Percentiles rank a stretch among this genome's conserved stretches.
Conservation (phyloP, 2,329 filamentous ascomycete species). For the Fusarium praegraminearum region DNA sequence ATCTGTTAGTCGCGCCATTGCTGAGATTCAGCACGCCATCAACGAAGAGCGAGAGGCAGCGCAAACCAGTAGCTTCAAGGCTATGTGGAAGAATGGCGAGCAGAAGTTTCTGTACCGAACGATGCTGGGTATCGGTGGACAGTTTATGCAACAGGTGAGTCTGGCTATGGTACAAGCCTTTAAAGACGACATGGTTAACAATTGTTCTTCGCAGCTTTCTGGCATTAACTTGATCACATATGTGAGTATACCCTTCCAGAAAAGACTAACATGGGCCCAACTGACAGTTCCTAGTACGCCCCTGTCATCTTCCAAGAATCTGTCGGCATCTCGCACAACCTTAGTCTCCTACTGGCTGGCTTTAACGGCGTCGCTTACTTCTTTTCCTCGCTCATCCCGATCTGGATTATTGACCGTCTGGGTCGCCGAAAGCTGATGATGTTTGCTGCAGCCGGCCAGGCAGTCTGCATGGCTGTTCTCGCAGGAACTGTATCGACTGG, state of each 20-base stretch:
- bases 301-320: slow-evolving; percentile 60
- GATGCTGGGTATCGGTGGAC: slow-evolving; percentile 57
- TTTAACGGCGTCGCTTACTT: slow-evolving; percentile 60
- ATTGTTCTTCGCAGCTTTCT: slow-evolving; percentile 19
- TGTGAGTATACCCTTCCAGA: slow-evolving; percentile 1
- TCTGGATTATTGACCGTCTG: slow-evolving; percentile 55
- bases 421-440: slow-evolving; percentile 71
- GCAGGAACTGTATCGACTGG: slow-evolving; percentile 58
- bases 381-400: slow-evolving; percentile 46
- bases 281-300: slow-evolving; percentile 46
- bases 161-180: rapidly evolving
- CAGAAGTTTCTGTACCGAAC: slow-evolving; percentile 57
- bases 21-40: slow-evolving; percentile 56
- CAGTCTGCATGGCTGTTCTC: slow-evolving; percentile 60
- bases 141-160: slow-evolving; percentile 58
- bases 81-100: slow-evolving; percentile 57
- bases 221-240: slow-evolving; percentile 55
- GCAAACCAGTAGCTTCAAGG: slow-evolving; percentile 49
- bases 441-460: slow-evolving; percentile 55
- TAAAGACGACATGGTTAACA: neutral
- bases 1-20: slow-evolving; percentile 47
- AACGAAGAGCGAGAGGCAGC: slow-evolving; percentile 56
- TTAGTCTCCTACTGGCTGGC: slow-evolving; percentile 65
- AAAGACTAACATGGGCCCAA: too few relatives aligned
- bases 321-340: slow-evolving; percentile 56